These are phyloP conservation scores for Chaetomium tenue DNA, from an alignment of 495 filamentous ascomycete genomes.

Conservation along the genomic window DNA sequence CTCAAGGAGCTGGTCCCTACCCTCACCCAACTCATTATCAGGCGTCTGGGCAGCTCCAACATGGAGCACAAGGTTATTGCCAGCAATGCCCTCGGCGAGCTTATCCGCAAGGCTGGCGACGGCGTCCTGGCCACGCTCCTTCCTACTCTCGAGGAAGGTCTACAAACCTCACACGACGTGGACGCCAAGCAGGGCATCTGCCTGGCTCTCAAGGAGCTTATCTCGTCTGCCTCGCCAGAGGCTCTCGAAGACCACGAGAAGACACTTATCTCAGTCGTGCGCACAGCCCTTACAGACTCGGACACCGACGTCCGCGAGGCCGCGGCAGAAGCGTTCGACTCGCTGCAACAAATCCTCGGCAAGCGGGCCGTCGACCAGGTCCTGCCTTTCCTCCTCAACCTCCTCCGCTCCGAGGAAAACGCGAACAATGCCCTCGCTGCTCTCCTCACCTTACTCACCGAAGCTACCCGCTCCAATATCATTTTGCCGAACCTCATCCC, in stretches of 20 bases:
- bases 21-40: conserved; percentile 89
- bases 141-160: conserved; percentile 88
- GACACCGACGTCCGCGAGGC: conserved; percentile 90
- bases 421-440: conserved; percentile 91
- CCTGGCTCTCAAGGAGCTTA: conserved; percentile 89
- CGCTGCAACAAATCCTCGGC: conserved; percentile 86
- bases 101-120: conserved; percentile 95
- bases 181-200: conserved; percentile 97
- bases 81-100: conserved; percentile 90
- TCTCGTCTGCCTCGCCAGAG: conserved; percentile 84
- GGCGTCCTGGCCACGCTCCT: conserved; percentile 83
- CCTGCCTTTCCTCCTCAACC: conserved; percentile 81
- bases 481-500: conserved; percentile 96
- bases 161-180: conserved; percentile 83
- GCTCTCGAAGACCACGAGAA: conserved; percentile 92
- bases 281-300: conserved; percentile 86
- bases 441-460: conserved; percentile 86
- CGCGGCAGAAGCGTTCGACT: conserved; percentile 94
- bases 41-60: conserved; percentile 89
- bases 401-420: conserved; percentile 78
- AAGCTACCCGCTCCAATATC: conserved; percentile 89
- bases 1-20: conserved; percentile 95
- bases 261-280: conserved; percentile 88
- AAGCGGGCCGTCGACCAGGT: conserved; percentile 94
- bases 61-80: conserved; percentile 99